Evolutionary conservation across 495 filamentous ascomycete genomes (phyloP), one percentile per base, ranked within the genome.

Genomic region (Aspergillus hancockii): DNA sequence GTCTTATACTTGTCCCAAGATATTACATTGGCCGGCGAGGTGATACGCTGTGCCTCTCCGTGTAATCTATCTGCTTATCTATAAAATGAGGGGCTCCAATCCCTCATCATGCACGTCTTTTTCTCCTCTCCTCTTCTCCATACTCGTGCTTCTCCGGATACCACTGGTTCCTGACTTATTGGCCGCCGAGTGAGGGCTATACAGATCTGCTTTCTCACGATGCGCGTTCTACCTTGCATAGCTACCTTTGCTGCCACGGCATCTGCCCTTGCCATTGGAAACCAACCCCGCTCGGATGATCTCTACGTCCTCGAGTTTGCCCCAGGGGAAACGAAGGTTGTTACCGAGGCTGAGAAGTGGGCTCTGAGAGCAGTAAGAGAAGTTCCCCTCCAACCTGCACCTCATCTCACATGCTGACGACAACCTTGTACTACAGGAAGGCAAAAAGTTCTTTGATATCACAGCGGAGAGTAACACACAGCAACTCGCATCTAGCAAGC

Each of bases 311-410:
- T 53, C 30, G 51, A 53, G 8, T 41, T 53, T 6, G 51, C 28
- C n/a, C 51, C 51, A 0, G 51, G 51, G 5, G 32, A 32, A 28
- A 53, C 51, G 10, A 38, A 53, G 16, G 51, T 40, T 0, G 31
- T 53, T 9, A 53, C 51, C 2, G 51, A 53, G 28, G 51, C 31
- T 23, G 51, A 53, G 18, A 53, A 53, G 41, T 53, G 51, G 51
- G 21, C 51, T 6, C 51, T 53, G 9, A 40, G 22, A 28, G 51
- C 51, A 3, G 51, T 53, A 40, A 19, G 51, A 53, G 3, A 9
- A 25, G 4, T 19, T 0, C 2, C 3, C 31, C 49, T 18, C 18
- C 13, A 19, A 18, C 3, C 16, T 5, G 28, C 19, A 21, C 2
- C 19, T 36, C 5, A 16, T 22, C 21, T 14, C 18, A 21, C 16